phyloP scores from a whole-genome alignment of 139 green algal species.

The Chara braunii region DNA sequence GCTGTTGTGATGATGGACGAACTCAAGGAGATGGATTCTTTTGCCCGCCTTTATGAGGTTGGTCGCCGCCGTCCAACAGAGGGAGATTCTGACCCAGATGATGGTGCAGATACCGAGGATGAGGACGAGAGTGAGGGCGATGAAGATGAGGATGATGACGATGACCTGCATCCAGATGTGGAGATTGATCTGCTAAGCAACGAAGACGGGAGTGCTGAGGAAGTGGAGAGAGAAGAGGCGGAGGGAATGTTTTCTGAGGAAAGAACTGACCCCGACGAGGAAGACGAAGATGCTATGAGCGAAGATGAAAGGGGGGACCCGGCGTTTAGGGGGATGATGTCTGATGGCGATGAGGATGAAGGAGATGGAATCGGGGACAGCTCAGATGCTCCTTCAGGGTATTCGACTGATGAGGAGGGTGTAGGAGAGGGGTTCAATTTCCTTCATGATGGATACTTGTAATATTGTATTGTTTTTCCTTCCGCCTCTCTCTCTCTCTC shows the following conservation, averaged over 20 bases:
- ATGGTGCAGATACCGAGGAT: conserved; percentile 24
- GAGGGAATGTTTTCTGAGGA: conserved; percentile 24
- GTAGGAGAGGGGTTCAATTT: no score
- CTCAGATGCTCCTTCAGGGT: no score
- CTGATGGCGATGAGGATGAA: no score
- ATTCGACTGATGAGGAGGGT: no score
- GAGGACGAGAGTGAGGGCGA: conserved; percentile 16
- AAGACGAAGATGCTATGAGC: conserved; percentile 15
- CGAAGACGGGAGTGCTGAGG: conserved; percentile 10
- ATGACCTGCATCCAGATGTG: conserved; percentile 5
- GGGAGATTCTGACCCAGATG: conserved; percentile 38
- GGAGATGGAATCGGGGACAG: no score
- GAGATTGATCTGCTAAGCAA: conserved; percentile 4
- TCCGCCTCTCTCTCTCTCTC: no score
- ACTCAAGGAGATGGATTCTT: conserved; percentile 28
- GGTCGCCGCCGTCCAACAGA: conserved; percentile 37
- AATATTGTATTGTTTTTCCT: no score
- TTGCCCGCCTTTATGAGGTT: conserved; percentile 48
- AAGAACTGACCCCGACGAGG: conserved; percentile 40
- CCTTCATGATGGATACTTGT: no score
- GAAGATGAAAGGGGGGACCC: conserved; percentile 5
- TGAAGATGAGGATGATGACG: conserved; percentile 39
- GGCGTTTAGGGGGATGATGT: no score
- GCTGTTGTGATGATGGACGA: conserved; percentile 54
- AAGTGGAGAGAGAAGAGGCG: neutral